Percentiles rank a stretch among this genome's conserved stretches.
Evolutionary conservation across 2,329 filamentous ascomycete species (phyloP).

Genomic region (Tolypocladium nubicola): DNA sequence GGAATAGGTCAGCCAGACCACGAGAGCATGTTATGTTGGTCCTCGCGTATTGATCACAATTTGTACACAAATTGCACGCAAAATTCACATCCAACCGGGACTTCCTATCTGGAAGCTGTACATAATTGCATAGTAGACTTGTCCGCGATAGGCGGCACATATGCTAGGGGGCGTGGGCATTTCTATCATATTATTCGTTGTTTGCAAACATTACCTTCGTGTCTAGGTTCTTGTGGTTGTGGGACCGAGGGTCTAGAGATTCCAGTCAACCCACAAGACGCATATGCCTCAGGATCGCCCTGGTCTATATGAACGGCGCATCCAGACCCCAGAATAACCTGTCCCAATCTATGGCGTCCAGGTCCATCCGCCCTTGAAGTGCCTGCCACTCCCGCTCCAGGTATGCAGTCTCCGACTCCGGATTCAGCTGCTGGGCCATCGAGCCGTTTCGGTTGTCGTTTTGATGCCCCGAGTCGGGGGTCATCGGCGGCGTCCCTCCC

Average conservation of each 20-base stretch:
- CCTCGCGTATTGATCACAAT: neutral
- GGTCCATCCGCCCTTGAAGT: slow-evolving; percentile 17
- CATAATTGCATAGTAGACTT: neutral
- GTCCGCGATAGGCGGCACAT: neutral
- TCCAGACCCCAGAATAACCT: slow-evolving; percentile 22
- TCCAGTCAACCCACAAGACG: neutral
- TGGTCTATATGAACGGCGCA: slow-evolving; percentile 17
- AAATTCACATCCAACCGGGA: neutral
- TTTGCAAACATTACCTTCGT: neutral
- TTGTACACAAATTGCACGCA: neutral
- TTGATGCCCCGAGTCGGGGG: slow-evolving; percentile 15
- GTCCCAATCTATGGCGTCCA: slow-evolving; percentile 25
- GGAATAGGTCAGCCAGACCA: neutral
- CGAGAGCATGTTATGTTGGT: too few relatives aligned
- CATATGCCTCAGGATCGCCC: neutral
- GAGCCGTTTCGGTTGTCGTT: slow-evolving; percentile 4
- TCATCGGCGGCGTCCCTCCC: slow-evolving; percentile 13
- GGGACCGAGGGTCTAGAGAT: neutral
- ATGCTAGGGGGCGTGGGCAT: neutral
- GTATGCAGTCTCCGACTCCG: slow-evolving; percentile 7
- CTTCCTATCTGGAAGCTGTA: neutral
- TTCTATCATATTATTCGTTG: neutral
- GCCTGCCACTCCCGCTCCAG: slow-evolving; percentile 16
- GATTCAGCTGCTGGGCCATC: slow-evolving; percentile 2
- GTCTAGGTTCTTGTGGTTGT: neutral